Base-by-base conservation (phyloP, 1,284 basidiomycete genomes). In the Calocybe gambosa region DNA sequence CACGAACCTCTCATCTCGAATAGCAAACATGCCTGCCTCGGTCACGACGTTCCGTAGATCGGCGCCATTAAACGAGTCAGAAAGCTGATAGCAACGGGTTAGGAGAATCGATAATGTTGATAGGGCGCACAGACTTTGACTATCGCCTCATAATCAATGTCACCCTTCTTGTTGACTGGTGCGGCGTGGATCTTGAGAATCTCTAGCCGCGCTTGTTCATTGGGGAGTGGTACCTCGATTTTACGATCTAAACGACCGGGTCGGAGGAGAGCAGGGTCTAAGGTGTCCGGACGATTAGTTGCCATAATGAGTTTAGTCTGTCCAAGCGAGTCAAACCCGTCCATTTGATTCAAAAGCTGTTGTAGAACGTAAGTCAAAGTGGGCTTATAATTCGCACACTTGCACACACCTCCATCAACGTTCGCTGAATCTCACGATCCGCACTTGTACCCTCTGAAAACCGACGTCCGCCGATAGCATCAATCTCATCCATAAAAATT, bases 401-500 rank as follows among this genome's bases (percentile, higher is more conserved):
- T 5, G 35, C 12, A 39, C 59, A 21, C 50, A 90, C 90, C 82
- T 99, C 96, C 96, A 99, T 99, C 33, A 99, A 69, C 18, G 96
- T 99, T 56, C 96, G 78, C 67, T 99, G 96, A 55, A 99, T 99
- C 71, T 99, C 96, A 59, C 96, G 85, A 70, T 99, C 96, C 10
- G 95, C 96, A 65, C 87, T 92, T 2, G 95, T 99, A 29, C 96
- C 96, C 68, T 99, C 96, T n/a, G 85, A 90, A 74, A 99, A 99
- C 47, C 95, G 77, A 55, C 96, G 77, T 10, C 94, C 93, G 56
- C 93, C 94, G 55, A 97, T 96, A 25, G 93, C 93, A 64, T 97
- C 94, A 58, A 99, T 97, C 71, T 99, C 96, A 66, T 99, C 96
- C 86, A 99, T 98, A 71, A 99, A 99, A 62, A 99, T 99, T 59